These are phyloP conservation scores for Kodamaea leandrae DNA, from an alignment of 805 yeast species.

Conservation along the genomic window DNA sequence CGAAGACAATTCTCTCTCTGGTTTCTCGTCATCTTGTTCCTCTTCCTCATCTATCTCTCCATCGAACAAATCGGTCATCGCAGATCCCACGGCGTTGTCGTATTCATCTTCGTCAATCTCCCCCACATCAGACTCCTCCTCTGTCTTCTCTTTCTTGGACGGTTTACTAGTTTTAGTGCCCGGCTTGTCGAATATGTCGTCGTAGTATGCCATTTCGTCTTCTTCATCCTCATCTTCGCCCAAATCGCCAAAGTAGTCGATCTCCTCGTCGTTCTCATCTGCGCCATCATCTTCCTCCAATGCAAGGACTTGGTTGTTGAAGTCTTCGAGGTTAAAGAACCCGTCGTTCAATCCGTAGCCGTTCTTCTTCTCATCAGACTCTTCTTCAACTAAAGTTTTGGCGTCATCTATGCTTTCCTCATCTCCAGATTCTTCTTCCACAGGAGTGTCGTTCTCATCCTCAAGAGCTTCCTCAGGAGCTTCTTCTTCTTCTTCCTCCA, in stretches of 20 bases:
- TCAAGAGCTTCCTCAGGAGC: constrained; percentile 19
- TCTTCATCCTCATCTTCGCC: constrained; percentile 42
- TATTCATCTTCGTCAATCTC: constrained; percentile 56
- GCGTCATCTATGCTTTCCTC: constrained; percentile 17
- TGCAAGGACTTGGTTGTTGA: constrained; percentile 69
- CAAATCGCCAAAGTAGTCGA: constrained; percentile 39
- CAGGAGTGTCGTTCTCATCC: constrained; percentile 25
- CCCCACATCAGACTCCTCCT: constrained; percentile 29
- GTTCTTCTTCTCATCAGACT: constrained; percentile 33
- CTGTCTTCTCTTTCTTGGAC: constrained; percentile 27
- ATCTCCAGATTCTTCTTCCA: constrained; percentile 23
- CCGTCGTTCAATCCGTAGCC: constrained; percentile 74
- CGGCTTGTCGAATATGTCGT: constrained; percentile 63
- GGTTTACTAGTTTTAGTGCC: constrained; percentile 13
- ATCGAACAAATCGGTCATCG: constrained; percentile 62
- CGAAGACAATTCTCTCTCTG: constrained; percentile 49
- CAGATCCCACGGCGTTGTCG: constrained; percentile 57
- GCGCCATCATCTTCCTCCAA: constrained; percentile 49
- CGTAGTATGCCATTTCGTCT: constrained; percentile 52
- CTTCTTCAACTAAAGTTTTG: constrained; percentile 15
- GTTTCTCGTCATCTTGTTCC: constrained; percentile 25
- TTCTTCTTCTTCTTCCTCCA: constrained; percentile 22
- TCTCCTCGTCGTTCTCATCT: constrained; percentile 46
- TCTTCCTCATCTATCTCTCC: constrained; percentile 35
- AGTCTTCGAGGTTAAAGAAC: constrained; percentile 81